Percentiles rank a stretch among this genome's conserved stretches.
Evolutionary conservation across 176 grass and related monocot genomes (phyloP).

Genomic region (Poa pratensis): DNA sequence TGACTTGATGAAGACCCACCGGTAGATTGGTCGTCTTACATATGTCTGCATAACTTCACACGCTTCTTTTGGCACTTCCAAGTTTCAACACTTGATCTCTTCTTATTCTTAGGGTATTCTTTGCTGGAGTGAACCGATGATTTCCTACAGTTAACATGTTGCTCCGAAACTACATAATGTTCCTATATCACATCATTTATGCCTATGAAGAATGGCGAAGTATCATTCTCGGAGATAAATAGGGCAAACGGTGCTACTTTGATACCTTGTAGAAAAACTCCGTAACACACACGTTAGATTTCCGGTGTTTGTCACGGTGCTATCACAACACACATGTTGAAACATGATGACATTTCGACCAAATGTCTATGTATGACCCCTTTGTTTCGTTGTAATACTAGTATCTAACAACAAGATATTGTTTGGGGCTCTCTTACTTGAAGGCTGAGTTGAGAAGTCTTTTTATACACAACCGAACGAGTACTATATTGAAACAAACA

Average conservation of each 20-base stretch:
- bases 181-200: background rate
- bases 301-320: background rate
- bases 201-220: background rate
- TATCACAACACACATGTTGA: background rate
- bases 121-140: background rate
- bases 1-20: too few relatives aligned
- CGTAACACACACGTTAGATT: background rate
- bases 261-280: background rate
- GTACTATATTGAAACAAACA: background rate
- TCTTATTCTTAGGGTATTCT: background rate
- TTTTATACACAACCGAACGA: background rate
- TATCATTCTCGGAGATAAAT: background rate
- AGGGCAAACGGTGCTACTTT: background rate
- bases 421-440: background rate
- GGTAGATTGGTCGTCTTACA: background rate
- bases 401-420: background rate
- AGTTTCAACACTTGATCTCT: background rate
- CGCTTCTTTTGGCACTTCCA: too few relatives aligned
- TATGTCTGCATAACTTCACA: too few relatives aligned
- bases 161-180: background rate
- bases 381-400: background rate
- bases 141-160: background rate
- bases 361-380: background rate
- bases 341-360: background rate
- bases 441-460: background rate